Evolutionary conservation across 164 flowering plant genomes (phyloP).

Genomic region (Saururus chinensis): DNA sequence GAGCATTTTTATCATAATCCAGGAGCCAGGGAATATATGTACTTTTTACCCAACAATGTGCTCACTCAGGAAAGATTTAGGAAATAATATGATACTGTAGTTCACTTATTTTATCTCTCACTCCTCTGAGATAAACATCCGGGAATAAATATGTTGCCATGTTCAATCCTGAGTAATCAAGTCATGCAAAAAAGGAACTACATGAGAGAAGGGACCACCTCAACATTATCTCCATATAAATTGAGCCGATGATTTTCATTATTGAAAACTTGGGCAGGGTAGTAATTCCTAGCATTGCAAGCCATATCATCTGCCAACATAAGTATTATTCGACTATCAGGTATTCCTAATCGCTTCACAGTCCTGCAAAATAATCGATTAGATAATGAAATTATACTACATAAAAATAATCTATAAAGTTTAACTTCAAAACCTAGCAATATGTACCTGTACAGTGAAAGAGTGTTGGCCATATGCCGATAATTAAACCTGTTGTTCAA

Average conservation of each 20-base stretch:
- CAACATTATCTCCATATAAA: slow-evolving; percentile 97
- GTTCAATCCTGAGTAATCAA: background rate
- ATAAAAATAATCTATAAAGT: slow-evolving; percentile 1
- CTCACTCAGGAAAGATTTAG: too few species aligned
- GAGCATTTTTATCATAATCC: too few species aligned
- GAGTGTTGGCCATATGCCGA: slow-evolving; percentile 98
- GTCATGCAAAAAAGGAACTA: background rate
- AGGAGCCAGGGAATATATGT: too few species aligned
- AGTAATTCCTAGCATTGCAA: slow-evolving; percentile 90
- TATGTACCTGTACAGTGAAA: slow-evolving; percentile 84
- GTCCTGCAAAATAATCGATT: slow-evolving; percentile 38
- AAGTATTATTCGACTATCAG: slow-evolving; percentile 97
- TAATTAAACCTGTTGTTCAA: slow-evolving; percentile 76
- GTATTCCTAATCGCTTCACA: slow-evolving; percentile 91
- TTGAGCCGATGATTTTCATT: slow-evolving; percentile 94
- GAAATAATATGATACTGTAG: too few species aligned
- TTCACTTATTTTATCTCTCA: too few species aligned
- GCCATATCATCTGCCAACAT: slow-evolving; percentile 99
- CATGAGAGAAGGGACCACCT: slow-evolving; percentile 27
- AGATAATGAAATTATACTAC: background rate
- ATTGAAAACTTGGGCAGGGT: slow-evolving; percentile 97
- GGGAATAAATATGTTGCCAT: too few species aligned
- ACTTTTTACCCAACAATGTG: too few species aligned
- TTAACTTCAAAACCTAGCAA: background rate
- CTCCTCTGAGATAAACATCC: too few species aligned